Evolutionary conservation across 805 yeast genomes (phyloP).

Genomic region (Candida ascalaphidarum): DNA sequence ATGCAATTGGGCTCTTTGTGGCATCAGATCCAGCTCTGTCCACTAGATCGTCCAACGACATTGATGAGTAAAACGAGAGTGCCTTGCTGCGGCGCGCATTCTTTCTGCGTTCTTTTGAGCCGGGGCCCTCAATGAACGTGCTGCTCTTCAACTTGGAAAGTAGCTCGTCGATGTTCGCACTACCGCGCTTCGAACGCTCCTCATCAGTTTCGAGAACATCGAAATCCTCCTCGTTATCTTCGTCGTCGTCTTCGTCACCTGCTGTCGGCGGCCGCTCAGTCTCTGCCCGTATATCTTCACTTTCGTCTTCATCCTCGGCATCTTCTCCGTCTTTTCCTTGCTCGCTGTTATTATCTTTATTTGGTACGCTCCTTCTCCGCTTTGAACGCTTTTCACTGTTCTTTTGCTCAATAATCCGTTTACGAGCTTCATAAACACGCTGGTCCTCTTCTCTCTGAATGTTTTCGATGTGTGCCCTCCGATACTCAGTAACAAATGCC

Average conservation of each 20-base stretch:
- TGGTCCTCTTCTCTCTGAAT: constrained; percentile 75
- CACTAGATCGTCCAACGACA: constrained; percentile 15
- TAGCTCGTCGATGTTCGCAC: constrained; percentile 23
- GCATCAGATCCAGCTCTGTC: not conserved
- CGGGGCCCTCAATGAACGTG: constrained; percentile 10
- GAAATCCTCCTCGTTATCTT: constrained; percentile 4
- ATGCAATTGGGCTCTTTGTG: not conserved
- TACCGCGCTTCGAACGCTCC: constrained; percentile 4
- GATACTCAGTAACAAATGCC: constrained; percentile 71
- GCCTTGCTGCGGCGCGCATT: constrained; percentile 21
- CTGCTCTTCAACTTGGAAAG: constrained; percentile 23
- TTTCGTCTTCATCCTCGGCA: constrained; percentile 9
- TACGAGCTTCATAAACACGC: constrained; percentile 29
- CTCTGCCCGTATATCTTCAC: no score
- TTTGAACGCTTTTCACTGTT: constrained; percentile 1
- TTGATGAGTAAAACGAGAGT: constrained; percentile 23
- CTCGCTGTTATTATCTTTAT: constrained; percentile 1
- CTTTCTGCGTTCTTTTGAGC: constrained; percentile 9
- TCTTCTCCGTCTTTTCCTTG: constrained; percentile 5
- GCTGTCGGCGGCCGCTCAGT: not conserved
- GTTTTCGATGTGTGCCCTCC: constrained; percentile 74
- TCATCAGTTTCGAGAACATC: constrained; percentile 4
- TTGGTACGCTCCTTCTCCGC: constrained; percentile 1
- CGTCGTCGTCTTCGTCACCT: constrained; percentile 2
- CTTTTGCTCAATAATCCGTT: constrained; percentile 20